Base-by-base conservation (phyloP, 2,329 filamentous ascomycete species). In the Capronia americana region DNA sequence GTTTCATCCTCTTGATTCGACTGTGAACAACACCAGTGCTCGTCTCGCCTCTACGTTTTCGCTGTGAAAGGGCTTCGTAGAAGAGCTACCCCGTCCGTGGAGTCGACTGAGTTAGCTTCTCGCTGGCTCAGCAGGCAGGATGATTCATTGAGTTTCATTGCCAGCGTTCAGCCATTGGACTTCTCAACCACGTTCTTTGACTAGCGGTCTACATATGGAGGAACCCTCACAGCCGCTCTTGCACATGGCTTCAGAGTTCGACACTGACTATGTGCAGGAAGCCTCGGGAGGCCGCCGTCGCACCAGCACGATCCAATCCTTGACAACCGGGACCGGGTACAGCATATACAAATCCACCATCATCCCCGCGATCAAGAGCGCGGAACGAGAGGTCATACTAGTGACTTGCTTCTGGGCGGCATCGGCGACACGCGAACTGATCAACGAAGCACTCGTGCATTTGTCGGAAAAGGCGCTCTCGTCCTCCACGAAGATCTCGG, bases 401-500 rank as follows among this genome's bases (percentile, higher is more conserved):
- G 90, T 93, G 6, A 94, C 92, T 8, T 94, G 92, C 77, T 95
- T 93, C 78, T 93, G 91, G 91, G 88, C 91, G 0, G 80, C 81
- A 0, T 93, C 91, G 0, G 77, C 83, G 1, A 89, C 87, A 0
- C 81, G 89, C 20, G 79, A 84, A 3, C 83, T 83, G 0, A 79
- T 95, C 12, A 82, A 80, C 46, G 79, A 85, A 3, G 81, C 87
- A 0, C 82, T 95, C 0, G 77, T 82, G 14, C 80, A 80, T 59
- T 82, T 95, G 8, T 91, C 90, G 0, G 72, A 76, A 2, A 79
- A 82, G 73, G 78, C 78, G 46, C 28, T 80, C 71, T 65, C 76
- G 68, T 30, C 71, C 24, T 70, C 75, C 7, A 70, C 70, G 2
- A 80, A 77, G 51, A 81, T 93, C 23, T 82, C 81, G n/a, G 83